Conservation (phyloP, 768 basidiomycete species). For the Cystofilobasidium bisporidii region DNA sequence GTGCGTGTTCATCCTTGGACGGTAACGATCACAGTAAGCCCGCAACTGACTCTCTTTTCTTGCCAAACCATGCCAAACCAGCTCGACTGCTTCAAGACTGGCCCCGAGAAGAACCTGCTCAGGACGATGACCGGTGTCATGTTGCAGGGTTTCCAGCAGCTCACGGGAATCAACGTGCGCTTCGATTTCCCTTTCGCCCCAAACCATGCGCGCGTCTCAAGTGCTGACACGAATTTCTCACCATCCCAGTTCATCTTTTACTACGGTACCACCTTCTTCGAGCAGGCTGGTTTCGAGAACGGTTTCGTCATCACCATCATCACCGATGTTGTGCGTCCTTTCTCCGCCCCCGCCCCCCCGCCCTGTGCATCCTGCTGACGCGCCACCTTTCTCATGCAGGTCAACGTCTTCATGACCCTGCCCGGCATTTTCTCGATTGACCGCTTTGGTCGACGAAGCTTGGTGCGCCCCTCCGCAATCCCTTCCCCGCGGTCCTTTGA, state of each 20-base stretch:
- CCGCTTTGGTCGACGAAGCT: constrained; percentile 33
- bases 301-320: too few species aligned
- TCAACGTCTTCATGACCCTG: constrained; percentile 56
- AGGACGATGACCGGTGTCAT: constrained; percentile 58
- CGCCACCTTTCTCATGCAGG: too few species aligned
- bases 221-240: constrained; percentile 48
- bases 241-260: constrained; percentile 36
- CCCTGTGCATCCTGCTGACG: too few species aligned
- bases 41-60: constrained; percentile 44
- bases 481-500: too few species aligned
- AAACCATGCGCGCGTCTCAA: neutral
- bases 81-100: constrained; percentile 45
- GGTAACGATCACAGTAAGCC: too few species aligned
- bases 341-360: too few species aligned
- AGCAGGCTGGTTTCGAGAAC: too few species aligned
- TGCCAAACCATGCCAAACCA: constrained; percentile 46
- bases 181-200: neutral
- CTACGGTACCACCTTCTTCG: constrained; percentile 32
- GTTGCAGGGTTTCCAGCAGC: constrained; percentile 66
- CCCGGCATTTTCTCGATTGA: constrained; percentile 74
- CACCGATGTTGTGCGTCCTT: constrained; percentile 34
- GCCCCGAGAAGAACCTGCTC: constrained; percentile 31
- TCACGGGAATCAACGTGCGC: constrained; percentile 44
- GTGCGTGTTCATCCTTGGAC: constrained; percentile 32
- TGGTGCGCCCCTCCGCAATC: constrained; percentile 74